Evolutionary conservation across 1,139 yeast genomes (phyloP).

Genomic region (Saccharomyces hybrid): DNA sequence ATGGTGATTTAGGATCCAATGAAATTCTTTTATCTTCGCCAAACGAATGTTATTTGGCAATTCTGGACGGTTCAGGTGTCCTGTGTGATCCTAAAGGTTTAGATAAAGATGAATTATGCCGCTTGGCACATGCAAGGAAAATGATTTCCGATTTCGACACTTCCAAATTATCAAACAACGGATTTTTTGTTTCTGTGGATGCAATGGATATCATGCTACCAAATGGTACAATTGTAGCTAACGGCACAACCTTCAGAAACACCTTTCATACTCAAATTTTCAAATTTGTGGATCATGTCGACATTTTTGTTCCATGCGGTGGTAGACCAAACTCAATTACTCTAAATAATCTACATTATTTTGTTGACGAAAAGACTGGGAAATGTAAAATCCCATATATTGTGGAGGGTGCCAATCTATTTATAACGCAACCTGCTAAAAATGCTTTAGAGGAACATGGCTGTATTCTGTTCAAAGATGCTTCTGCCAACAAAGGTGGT

Average conservation of each 20-base stretch:
- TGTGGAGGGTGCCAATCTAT: slow-evolving; percentile 96
- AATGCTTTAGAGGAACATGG: slow-evolving; percentile 81
- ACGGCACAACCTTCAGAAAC: slow-evolving; percentile 91
- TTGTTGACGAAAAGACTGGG: slow-evolving; percentile 70
- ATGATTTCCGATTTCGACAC: slow-evolving; percentile 68
- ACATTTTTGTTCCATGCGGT: slow-evolving; percentile 94
- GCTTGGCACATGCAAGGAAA: slow-evolving; percentile 70
- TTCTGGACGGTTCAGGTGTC: slow-evolving; percentile 95
- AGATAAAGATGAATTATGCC: slow-evolving; percentile 65
- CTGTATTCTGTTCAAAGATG: slow-evolving; percentile 81
- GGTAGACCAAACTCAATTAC: slow-evolving; percentile 97
- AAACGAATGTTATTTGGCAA: slow-evolving; percentile 74
- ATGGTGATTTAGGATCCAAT: slow-evolving; percentile 94
- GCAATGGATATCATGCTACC: slow-evolving; percentile 77
- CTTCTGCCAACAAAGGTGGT: slow-evolving; percentile 97
- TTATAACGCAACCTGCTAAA: slow-evolving; percentile 91
- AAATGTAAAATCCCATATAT: slow-evolving; percentile 74
- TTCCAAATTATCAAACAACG: slow-evolving; percentile 58
- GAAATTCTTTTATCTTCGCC: slow-evolving; percentile 75
- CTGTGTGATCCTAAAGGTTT: slow-evolving; percentile 86
- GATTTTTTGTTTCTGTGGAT: slow-evolving; percentile 80
- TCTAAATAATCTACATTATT: slow-evolving; percentile 65
- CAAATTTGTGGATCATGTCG: slow-evolving; percentile 61
- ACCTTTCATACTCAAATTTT: slow-evolving; percentile 73
- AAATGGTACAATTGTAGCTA: slow-evolving; percentile 59